Percentiles rank a stretch among this genome's conserved stretches.
Evolutionary conservation across 176 grass and related monocot genomes (phyloP).

Genomic region (Hsuehochloa calcarea): DNA sequence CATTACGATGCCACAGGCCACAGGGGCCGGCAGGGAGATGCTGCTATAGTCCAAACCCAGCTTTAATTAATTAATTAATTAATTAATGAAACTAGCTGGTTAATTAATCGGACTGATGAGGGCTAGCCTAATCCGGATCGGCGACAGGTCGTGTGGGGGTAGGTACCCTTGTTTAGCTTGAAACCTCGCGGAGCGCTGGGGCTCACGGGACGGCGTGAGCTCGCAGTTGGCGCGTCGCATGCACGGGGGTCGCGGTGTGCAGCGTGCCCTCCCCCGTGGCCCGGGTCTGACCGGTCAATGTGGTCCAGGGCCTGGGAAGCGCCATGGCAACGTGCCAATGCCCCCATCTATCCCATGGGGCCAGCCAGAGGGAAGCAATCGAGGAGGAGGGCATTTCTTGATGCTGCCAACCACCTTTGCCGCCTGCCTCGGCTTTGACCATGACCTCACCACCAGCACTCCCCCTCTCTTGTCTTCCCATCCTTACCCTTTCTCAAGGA

Average conservation of each 20-base stretch:
- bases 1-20: neutral
- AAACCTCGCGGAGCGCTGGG: neutral
- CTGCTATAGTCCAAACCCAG: neutral
- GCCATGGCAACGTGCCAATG: constrained; percentile 24
- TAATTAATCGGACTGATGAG: neutral
- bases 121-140: constrained; percentile 15
- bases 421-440: constrained; percentile 45
- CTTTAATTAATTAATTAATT: constrained; percentile 22
- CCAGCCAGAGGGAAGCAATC: constrained; percentile 14
- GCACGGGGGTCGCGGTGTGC: constrained; percentile 21
- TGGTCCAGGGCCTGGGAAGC: constrained; percentile 29
- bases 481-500: constrained; percentile 29
- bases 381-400: constrained; percentile 50
- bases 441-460: constrained; percentile 28
- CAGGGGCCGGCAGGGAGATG: neutral
- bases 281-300: constrained; percentile 51
- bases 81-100: neutral
- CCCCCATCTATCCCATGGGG: constrained; percentile 4
- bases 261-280: constrained; percentile 21
- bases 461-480: constrained; percentile 3
- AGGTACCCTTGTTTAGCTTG: neutral
- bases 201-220: constrained; percentile 13
- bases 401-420: constrained; percentile 56
- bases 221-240: neutral
- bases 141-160: neutral